Base-by-base conservation (phyloP, 2,329 filamentous ascomycete species). In the Lachnellula willkommii region DNA sequence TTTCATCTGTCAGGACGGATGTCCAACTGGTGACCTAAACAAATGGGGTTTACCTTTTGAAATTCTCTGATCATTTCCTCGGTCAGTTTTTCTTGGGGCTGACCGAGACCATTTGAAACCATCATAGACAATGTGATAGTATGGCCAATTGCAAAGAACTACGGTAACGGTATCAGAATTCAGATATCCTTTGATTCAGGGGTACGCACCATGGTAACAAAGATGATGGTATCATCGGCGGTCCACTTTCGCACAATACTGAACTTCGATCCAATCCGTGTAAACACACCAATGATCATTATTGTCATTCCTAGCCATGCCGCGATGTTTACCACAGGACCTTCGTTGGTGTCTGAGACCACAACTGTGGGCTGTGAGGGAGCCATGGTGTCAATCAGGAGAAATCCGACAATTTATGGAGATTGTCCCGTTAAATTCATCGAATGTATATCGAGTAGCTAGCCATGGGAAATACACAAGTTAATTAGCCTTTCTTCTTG, bases 271-370 rank as follows among this genome's bases (percentile, higher is more conserved):
- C 56, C 71, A 2, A 73, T 58, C 24, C 72, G 65, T 17, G 73
- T 72, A 8, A 68, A 53, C 17, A 73, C 67, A 49, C 69, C 68
- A 9, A 71, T 64, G 22, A 74, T 56, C 37, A 71, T 69, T 6
- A 72, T 55, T 14, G 67, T 66, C 52, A 74, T 63, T 2, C 72
- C 71, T n/a, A 74, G 52, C 9, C 71, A 71, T 5, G 67, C 66
- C 8, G 68, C 66, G 37, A 75, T 71, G 17, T 74, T 71, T 11
- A 74, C 64, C 60, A 68, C 67, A 11, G 70, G 72, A 11, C 70
- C 70, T 62, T 73, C 71, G 55, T 75, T 73, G 35, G 62, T 59
- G 20, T 69, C 66, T 50, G 72, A 72, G n/a, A 75, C 68, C 22
- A 70, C 66, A 54, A 72, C 67, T 42, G 72, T 70, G 45, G 70